Evolutionary conservation across 2,329 filamentous ascomycete genomes (phyloP).

Genomic region (Diaporthe australafricana): DNA sequence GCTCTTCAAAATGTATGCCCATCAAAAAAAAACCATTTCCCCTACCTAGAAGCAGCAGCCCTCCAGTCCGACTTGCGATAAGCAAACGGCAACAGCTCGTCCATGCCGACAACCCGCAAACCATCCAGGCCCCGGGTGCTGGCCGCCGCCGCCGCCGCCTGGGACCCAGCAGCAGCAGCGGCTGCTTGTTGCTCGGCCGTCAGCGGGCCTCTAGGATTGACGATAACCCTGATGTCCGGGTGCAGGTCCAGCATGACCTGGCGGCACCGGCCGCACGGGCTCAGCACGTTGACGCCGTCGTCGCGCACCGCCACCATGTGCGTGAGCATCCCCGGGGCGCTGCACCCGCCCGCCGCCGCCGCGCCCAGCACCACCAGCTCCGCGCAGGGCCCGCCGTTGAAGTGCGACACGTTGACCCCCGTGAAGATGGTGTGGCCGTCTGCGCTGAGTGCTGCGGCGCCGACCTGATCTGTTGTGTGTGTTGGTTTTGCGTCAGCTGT

Average conservation of each 20-base stretch:
- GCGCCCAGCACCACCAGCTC: neutral
- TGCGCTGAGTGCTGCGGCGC: conserved; percentile 18
- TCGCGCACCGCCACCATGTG: conserved; percentile 20
- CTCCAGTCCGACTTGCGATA: conserved; percentile 17
- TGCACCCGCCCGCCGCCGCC: neutral
- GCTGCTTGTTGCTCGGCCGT: too few relatives aligned
- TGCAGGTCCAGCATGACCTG: conserved; percentile 16
- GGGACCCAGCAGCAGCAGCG: too few relatives aligned
- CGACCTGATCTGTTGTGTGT: neutral
- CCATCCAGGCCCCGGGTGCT: neutral
- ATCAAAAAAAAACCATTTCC: neutral
- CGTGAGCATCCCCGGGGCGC: neutral
- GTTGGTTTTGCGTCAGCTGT: neutral
- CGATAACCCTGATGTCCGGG: neutral
- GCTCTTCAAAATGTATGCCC: neutral
- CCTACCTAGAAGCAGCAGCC: neutral
- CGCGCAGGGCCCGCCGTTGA: conserved; percentile 27
- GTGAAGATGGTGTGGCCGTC: conserved; percentile 28
- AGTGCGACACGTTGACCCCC: conserved; percentile 15
- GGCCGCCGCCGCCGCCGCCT: neutral
- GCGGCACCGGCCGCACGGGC: conserved; percentile 8
- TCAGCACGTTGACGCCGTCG: conserved; percentile 17
- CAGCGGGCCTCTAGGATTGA: too few relatives aligned
- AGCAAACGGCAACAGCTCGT: conserved; percentile 12
- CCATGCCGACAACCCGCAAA: neutral